These are phyloP conservation scores for Eimeria necatrix DNA, from an alignment of 169 alveolate genomes.

Conservation along the genomic window DNA sequence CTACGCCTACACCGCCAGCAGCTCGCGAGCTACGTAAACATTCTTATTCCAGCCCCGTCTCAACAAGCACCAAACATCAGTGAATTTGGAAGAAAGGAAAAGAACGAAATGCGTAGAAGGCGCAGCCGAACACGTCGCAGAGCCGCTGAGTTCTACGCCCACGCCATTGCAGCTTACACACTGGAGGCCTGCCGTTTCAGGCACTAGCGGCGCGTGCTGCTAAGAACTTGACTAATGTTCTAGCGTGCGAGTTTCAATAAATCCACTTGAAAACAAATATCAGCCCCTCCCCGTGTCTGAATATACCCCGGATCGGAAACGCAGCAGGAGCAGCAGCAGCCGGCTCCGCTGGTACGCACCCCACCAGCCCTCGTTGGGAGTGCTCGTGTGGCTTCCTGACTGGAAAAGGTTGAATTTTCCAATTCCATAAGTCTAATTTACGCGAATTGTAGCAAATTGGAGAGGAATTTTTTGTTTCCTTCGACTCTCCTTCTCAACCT, in stretches of 20 bases:
- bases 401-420: not conserved
- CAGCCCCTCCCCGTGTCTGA: not conserved
- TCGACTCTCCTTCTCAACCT: not conserved
- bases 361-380: slow-evolving; percentile 58
- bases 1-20: slow-evolving; percentile 19
- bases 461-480: not conserved
- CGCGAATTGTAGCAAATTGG: not conserved
- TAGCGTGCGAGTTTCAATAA: not conserved
- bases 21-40: not conserved
- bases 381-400: not conserved
- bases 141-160: not conserved
- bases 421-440: not conserved
- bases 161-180: slow-evolving; percentile 1
- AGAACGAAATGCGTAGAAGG: too few species aligned
- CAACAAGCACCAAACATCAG: too few species aligned
- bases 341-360: slow-evolving; percentile 57
- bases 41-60: too few species aligned
- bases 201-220: not conserved
- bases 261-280: not conserved
- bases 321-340: slow-evolving; percentile 47
- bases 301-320: not conserved
- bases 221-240: not conserved
- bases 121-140: not conserved
- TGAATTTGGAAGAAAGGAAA: too few species aligned
- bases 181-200: not conserved